Base-by-base conservation (phyloP, 192 early-diverging fungal species). In the Coemansia sp. region DNA sequence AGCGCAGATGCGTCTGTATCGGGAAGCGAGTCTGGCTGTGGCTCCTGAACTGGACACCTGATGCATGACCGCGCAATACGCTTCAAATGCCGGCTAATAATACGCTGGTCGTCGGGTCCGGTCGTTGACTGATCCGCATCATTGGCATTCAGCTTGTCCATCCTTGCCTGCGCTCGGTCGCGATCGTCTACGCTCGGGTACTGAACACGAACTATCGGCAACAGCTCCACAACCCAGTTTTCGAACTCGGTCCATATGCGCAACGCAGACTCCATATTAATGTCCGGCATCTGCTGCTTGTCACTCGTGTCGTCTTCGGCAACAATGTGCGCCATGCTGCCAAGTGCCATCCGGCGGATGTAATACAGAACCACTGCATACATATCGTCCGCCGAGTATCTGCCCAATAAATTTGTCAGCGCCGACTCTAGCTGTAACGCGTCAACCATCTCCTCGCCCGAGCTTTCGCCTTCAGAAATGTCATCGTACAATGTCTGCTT, bases 161-260 rank as follows among this genome's bases (percentile, higher is more conserved):
- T 19, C 28, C 23, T 43, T 12, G 11, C 11, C 21, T 32, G 45
- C 35, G 32, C 66, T 8, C 10, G 16, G 23, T 56, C 35, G 22
- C 58, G 44, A 23, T 28, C 9, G 22, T 6, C 19, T 24, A 7
- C 2, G 22, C 14, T 49, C 4, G 40, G 14, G 54, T 60, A 56
- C 8, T 32, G 31, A 11, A 52, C 58, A 12, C 45, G 32, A 18
- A 60, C 40, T 3, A 27, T 52, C 22, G 45, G 58, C 38, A 28
- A 27, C n/a, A 19, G 18, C 6, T 30, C 31, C 10, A 53, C 16
- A 10, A 52, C 24, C 72, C 72, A 75, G 25, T 46, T 23, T 47
- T 54, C 52, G 33, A 69, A 75, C 54, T 75, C 72, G 5, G 54
- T 42, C 62, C 66, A 65, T 32, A 62, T 8, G 2, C 65, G 66